phyloP scores from a whole-genome alignment of 345 rosid genomes.

The Psidium friedrichsthalianum region DNA sequence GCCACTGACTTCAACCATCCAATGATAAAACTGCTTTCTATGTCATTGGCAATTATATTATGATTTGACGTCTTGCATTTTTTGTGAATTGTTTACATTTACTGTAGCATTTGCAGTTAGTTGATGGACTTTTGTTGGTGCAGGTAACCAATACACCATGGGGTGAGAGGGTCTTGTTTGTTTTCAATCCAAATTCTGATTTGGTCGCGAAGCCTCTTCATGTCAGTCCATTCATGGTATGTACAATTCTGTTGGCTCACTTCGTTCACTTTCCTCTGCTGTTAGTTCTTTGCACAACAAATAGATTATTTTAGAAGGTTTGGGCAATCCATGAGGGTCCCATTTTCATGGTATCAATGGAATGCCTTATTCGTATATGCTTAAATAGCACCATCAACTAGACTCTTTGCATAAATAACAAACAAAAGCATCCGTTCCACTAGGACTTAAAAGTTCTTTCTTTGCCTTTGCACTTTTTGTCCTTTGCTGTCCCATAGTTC shows the following conservation, averaged over 20 bases:
- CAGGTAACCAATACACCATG: constrained; percentile 97
- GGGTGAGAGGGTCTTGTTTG: constrained; percentile 82
- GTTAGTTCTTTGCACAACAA: neutral
- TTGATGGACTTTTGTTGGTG: neutral
- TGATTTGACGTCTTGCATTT: neutral
- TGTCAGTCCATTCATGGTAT: constrained; percentile 97
- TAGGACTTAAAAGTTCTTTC: neutral
- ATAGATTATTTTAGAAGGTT: neutral
- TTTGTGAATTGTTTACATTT: neutral
- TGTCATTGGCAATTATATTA: neutral
- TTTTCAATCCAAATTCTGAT: constrained; percentile 75
- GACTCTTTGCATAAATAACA: neutral
- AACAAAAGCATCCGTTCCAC: neutral
- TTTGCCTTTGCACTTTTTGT: neutral
- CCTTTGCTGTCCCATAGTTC: neutral
- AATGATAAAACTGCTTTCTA: neutral
- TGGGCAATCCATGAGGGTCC: neutral
- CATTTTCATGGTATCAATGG: neutral
- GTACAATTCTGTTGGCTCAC: neutral
- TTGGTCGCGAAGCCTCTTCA: constrained; percentile 77
- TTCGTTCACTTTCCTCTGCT: neutral
- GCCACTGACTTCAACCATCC: neutral
- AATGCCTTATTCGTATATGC: neutral
- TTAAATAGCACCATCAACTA: neutral
- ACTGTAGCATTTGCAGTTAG: neutral